These are phyloP conservation scores for Fusarium sp. DNA, from an alignment of 2,329 filamentous ascomycete species.

Conservation along the genomic window DNA sequence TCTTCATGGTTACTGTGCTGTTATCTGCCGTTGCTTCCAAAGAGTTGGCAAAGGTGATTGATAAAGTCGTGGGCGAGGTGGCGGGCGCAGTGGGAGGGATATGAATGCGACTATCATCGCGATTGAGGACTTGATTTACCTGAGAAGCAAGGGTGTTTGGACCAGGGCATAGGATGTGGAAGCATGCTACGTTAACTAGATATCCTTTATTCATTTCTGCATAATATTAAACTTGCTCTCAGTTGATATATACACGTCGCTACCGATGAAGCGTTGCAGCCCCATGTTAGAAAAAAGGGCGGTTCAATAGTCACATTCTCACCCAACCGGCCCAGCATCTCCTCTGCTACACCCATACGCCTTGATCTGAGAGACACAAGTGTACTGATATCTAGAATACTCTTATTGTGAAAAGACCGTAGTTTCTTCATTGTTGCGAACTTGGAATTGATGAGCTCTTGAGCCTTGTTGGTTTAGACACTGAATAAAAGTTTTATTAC, in stretches of 20 bases:
- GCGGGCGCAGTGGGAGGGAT: constrained; percentile 3
- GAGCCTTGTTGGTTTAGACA: neutral
- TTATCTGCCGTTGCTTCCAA: constrained; percentile 33
- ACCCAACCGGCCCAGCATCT: constrained; percentile 3
- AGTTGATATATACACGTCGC: constrained; percentile 17
- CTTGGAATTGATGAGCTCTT: constrained; percentile 1
- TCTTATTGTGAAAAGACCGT: constrained; percentile 5
- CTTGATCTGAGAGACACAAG: neutral
- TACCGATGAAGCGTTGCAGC: constrained; percentile 20
- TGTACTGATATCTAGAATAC: constrained; percentile 3
- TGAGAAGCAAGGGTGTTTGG: neutral
- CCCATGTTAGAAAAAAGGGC: constrained; percentile 20
- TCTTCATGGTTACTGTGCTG: constrained; percentile 35
- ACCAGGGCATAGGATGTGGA: neutral
- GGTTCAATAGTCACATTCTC: constrained; percentile 3
- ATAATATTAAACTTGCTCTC: constrained; percentile 2
- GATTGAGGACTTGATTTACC: neutral
- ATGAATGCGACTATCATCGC: neutral
- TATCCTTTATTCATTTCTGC: neutral
- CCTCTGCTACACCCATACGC: constrained; percentile 11
- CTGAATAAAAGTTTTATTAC: neutral
- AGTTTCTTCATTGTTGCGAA: neutral
- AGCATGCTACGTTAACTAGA: neutral
- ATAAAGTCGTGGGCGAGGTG: constrained; percentile 20
- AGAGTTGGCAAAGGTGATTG: constrained; percentile 13